phyloP scores from a whole-genome alignment of 306 rosid species.

The Datisca glomerata region DNA sequence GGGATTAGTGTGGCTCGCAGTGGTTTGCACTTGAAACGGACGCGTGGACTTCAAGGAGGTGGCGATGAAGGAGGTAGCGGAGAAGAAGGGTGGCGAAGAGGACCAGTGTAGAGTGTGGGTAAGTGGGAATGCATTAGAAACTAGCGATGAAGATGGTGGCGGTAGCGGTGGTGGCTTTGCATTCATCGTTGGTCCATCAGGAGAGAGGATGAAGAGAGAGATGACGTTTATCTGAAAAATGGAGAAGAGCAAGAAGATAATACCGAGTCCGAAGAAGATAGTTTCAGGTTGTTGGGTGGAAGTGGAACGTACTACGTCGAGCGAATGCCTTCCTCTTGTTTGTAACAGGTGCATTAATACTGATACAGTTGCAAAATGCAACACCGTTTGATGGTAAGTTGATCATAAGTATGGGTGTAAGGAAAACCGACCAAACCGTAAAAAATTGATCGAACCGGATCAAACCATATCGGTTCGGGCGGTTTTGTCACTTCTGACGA shows the following conservation, averaged over 20 bases:
- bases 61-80: slow-evolving; percentile 13
- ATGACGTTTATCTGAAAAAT: not conserved
- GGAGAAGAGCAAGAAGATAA: not conserved
- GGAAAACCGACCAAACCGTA: too few species aligned
- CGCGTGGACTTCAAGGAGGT: slow-evolving; percentile 14
- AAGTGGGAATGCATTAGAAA: slow-evolving; percentile 11
- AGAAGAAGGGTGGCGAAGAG: slow-evolving; percentile 14
- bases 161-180: slow-evolving; percentile 11
- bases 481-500: too few species aligned
- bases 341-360: not conserved
- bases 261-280: not conserved
- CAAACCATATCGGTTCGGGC: too few species aligned
- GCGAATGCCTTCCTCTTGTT: slow-evolving; percentile 28
- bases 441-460: too few species aligned
- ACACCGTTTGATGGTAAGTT: not conserved
- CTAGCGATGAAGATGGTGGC: slow-evolving; percentile 7
- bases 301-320: slow-evolving; percentile 30
- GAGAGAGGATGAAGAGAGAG: not conserved
- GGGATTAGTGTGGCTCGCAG: slow-evolving; percentile 27
- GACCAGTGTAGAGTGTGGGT: slow-evolving; percentile 16
- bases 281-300: slow-evolving; percentile 23
- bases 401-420: too few species aligned
- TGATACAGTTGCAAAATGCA: not conserved
- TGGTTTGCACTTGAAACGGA: slow-evolving; percentile 11
- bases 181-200: slow-evolving; percentile 64